Base-by-base conservation (phyloP, 2,329 filamentous ascomycete species). In the Hymenoscyphus occultus region DNA sequence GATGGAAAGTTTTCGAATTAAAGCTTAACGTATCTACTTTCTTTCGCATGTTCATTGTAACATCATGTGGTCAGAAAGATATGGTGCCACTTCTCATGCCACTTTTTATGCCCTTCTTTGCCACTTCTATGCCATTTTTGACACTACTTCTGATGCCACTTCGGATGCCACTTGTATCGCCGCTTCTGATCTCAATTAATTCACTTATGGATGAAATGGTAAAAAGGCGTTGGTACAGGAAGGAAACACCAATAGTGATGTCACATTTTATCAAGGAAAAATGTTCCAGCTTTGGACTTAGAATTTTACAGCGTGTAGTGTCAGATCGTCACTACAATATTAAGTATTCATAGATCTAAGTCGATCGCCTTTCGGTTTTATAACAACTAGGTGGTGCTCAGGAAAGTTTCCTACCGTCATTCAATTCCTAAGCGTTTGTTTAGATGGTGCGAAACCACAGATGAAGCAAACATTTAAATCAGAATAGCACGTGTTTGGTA, bases 331-430 rank as follows among this genome's bases (percentile, higher is more conserved):
- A 79, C 82, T 0, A 80, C 82, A 73, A 82, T 80, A 58, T 79
- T 79, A 51, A 81, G 81, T 0, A 73, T 83, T 10, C 83, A 81
- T 64, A 80, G 81, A 0, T 78, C 83, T 71, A 83, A 82, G 61
- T 81, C 81, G 0, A 80, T 78, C 56, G 71, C 74, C 1, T 77
- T 77, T 16, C 76, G 74, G 28, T 72, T 74, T 31, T 65, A 7
- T 35, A 35, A 35, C 71, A 79, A 68, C 82, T 79, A 70, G 79
- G 35, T 62, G 77, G 76, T 69, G 67, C 67, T 76, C 80, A 1
- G 83, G 80, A 0, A 79, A 78, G 56, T 68, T 72, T 39, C 62
- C 68, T 5, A 59, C 59, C 3, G 68, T 67, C 28, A 64, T 69
- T 12, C 68, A 70, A 9, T 82, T 79, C 0, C 72, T 83, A 22